Evolutionary conservation across 306 rosid genomes (phyloP), one percentile per base, ranked within the genome.

Genomic region (Urtica urens): DNA sequence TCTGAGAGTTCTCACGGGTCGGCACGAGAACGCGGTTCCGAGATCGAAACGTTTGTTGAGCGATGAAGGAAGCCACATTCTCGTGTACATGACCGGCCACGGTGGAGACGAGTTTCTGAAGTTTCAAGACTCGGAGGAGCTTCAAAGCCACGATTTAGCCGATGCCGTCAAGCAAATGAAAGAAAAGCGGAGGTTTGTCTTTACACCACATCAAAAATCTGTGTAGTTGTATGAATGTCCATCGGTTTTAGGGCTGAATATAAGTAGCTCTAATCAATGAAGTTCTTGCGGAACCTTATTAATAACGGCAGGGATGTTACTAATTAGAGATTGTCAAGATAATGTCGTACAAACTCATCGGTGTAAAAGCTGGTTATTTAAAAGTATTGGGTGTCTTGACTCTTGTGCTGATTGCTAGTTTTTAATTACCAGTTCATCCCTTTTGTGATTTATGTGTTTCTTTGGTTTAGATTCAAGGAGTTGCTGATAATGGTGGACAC

Each of bases 41-140:
- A 79, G 97, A 74, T 90, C 97, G 24, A 84, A 90, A 69, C 95
- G 94, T 42, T 81, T 84, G 38, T 71, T 90, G 46, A 90, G 97
- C 69, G 95, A 90, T 71, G 95, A 90, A 75, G 97, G 97, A 66
- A 90, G 97, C 69, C 97, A 90, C 73, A 79, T 90, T 62, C 85
- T 84, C 51, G 63, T 90, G 47, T 90, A 90, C 57, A 90, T 90
- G 97, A 90, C 97, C 0, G 97, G 97, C 46, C 97, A 90, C 50
- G 97, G 97, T 14, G 97, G 97, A 56, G 95, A 84, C 71, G 95
- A 84, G 46, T 90, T 90, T 77, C 69, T 90, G 75, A 90, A 90
- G 69, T 90, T 90, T 67, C 97, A 90, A 60, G 97, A 90, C 69
- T 72, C 90, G 0, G 97, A 90, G 69, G 97, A 90, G 78, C 97